A percentile compares a stretch with the other conserved stretches of the same genome.
Conservation (phyloP, 2,329 filamentous ascomycete species). For the Paraphaeosphaeria minitans region DNA sequence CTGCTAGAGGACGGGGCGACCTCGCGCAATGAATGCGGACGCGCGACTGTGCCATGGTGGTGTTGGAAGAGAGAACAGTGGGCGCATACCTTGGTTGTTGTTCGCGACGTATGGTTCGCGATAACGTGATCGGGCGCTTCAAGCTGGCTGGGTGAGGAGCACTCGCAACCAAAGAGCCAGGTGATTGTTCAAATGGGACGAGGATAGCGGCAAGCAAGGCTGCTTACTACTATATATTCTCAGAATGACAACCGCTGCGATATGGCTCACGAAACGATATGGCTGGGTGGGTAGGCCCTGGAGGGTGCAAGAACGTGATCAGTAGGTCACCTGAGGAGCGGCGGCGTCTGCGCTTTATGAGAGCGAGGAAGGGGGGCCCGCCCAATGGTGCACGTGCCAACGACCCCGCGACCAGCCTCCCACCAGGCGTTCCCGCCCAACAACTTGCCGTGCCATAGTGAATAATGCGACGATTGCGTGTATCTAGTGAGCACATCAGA, state of each 20-base stretch:
- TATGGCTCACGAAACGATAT: slow-evolving; percentile 1
- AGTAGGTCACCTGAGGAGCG: not conserved
- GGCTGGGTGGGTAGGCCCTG: not conserved
- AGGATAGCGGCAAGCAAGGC: not conserved
- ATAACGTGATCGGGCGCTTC: slow-evolving; percentile 10
- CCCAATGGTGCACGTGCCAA: not conserved
- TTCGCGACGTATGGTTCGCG: slow-evolving; percentile 2
- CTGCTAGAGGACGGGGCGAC: not conserved
- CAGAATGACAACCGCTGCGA: not conserved
- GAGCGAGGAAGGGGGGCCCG: not conserved
- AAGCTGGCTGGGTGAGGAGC: not conserved
- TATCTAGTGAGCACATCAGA: too few relatives aligned
- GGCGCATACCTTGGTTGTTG: slow-evolving; percentile 1
- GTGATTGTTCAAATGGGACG: not conserved
- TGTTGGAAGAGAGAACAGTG: not conserved
- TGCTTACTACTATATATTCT: slow-evolving; percentile 8
- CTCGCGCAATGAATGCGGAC: not conserved
- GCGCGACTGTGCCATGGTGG: not conserved
- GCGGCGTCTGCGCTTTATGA: not conserved
- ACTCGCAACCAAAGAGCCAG: not conserved
- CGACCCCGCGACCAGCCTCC: not conserved
- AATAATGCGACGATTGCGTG: not conserved
- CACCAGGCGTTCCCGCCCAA: not conserved
- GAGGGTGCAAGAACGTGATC: not conserved
- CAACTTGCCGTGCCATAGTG: not conserved